Evolutionary conservation across 257 asterid genomes (phyloP), one percentile per base, ranked within the genome.

Genomic region (Dorcoceras hygrometricum): DNA sequence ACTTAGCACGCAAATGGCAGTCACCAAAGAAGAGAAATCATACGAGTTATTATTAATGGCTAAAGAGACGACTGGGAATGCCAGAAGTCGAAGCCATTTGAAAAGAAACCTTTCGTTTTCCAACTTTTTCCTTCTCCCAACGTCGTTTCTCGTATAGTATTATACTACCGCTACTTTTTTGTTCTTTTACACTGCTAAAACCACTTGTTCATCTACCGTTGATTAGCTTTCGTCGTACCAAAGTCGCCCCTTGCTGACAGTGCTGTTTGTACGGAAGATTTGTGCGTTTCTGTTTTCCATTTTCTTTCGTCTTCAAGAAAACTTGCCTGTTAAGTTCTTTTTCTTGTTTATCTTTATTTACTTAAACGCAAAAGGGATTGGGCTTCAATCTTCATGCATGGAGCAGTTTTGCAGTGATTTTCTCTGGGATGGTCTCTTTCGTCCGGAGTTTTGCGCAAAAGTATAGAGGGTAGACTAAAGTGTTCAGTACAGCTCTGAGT

Each of bases 221-320:
- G 5, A 39, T 39, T 0, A 10, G 14, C 46, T 36, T 36, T 36
- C 3, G 16, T 10, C 46, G 46, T 36, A 36, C 46, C 46, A 36
- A 36, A 36, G 2, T 36, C 16, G 46, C 46, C 16, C 46, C 46
- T 39, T 39, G 50, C 50, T 39, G 46, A 36, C 46, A 36, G 16
- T 36, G 46, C 46, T 28, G 0, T 10, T n/a, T n/a, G 65, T 24
- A 34, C 43, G 59, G 50, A 58, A 23, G 66, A 23, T 43, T 69
- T 53, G 16, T 68, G 18, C 50, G 14, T 60, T 39, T 56, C 53
- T 64, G n/a, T n/a, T 62, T 36, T 59, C 23, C 23, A 43, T 29
- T 53, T 65, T 72, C 18, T 72, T 66, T 66, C 26, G 55, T 56
- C 63, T 12, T 50, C 6, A 66, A 73, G 77, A 59, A 65, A 62